These are phyloP conservation scores for Magnolia kwangsiensis DNA, from an alignment of 164 flowering plant species.

Conservation along the genomic window DNA sequence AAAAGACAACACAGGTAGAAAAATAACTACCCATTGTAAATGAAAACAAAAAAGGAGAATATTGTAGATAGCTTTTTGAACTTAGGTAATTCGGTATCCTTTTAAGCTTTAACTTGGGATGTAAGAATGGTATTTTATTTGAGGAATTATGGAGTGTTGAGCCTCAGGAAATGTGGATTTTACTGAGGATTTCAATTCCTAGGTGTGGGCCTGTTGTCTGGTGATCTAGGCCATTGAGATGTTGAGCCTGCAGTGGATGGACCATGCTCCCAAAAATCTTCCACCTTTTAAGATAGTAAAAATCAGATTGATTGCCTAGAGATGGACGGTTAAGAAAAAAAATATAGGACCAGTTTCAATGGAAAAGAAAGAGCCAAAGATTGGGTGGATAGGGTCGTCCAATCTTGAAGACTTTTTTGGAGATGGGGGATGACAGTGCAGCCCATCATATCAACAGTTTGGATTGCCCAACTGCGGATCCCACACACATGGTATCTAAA, in stretches of 20 bases:
- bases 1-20: background rate
- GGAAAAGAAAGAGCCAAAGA: background rate
- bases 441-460: background rate
- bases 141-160: background rate
- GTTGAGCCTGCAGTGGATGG: background rate
- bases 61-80: background rate
- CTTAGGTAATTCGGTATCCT: background rate
- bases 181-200: background rate
- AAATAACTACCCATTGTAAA: background rate
- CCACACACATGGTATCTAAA: background rate
- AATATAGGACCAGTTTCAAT: background rate
- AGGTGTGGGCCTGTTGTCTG: background rate
- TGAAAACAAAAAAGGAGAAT: background rate
- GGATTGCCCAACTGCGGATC: background rate
- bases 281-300: too few relatives aligned
- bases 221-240: background rate
- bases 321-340: background rate
- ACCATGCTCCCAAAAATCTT: too few relatives aligned
- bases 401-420: background rate
- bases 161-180: background rate
- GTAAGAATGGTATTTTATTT: slow-evolving; percentile 3
- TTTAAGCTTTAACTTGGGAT: slow-evolving; percentile 6
- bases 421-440: background rate
- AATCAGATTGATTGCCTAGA: background rate
- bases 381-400: background rate